Evolutionary conservation across 306 rosid genomes (phyloP), one percentile per base, ranked within the genome.

Genomic region (Cicer pinnatifidum): DNA sequence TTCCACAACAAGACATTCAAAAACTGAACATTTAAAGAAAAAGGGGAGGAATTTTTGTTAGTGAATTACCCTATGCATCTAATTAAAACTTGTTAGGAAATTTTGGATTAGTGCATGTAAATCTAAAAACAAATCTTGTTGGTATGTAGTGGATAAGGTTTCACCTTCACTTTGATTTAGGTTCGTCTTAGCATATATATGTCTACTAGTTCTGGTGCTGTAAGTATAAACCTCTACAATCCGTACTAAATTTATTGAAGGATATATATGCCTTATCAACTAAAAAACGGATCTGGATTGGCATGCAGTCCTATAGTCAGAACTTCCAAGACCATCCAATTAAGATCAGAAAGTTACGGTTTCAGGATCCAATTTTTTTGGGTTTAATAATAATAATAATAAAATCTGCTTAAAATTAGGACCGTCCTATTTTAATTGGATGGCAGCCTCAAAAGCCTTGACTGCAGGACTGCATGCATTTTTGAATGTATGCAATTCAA

Each of bases 111-210:
- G 57, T 12, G 58, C 45, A 51, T 37, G 43, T 61, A 19, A 62
- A 74, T 50, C 43, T 39, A 63, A 62, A 64, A 39, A 52, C 51
- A 40, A 61, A 74, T 61, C n/a, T 3, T 74, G 62, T 17, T 46
- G 39, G 37, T 9, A 20, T 19, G 19, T 7, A 45, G 19, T 9
- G 19, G 35, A 20, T 28, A 11, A 72, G 35, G 64, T 57, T 43
- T 51, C 19, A 10, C 59, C 35, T 68, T 67, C 52, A 12, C 28
- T 53, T 50, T 38, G 11, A 23, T 23, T 72, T 72, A 43, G 56
- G 57, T n/a, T 44, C 28, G 7, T 45, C 3, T 9, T 41, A 67
- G 19, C 20, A n/a, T 33, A 50, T n/a, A 33, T 33, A 20, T 1
- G 72, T 45, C 56, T 44, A 53, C 48, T 62, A 61, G 10, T 62